Percentiles rank a stretch among this genome's conserved stretches.
These are phyloP conservation scores for Coemansia erecta DNA, from an alignment of 192 early-diverging fungal genomes.

Conservation along the genomic window DNA sequence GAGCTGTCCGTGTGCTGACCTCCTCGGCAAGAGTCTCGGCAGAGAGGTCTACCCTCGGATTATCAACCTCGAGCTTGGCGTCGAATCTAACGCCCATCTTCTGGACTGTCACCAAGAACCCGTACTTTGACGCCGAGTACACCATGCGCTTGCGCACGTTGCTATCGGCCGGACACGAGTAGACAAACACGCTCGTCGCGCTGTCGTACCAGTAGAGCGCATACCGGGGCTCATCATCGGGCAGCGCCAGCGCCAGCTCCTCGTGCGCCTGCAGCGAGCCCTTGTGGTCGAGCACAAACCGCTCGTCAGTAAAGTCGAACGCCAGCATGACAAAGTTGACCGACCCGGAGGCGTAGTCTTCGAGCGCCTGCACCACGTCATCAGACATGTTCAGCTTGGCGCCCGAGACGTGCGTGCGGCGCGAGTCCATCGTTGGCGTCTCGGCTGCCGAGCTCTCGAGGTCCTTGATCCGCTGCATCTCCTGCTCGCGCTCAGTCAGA, in stretches of 20 bases:
- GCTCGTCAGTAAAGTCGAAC: slow-evolving; percentile 56
- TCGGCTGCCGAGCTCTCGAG: slow-evolving; percentile 18
- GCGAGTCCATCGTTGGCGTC: slow-evolving; percentile 42
- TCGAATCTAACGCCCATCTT: slow-evolving; percentile 56
- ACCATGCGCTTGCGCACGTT: slow-evolving; percentile 91
- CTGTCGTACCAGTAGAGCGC: slow-evolving; percentile 41
- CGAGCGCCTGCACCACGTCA: slow-evolving; percentile 60
- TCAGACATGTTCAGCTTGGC: slow-evolving; percentile 64
- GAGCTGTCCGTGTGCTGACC: slow-evolving; percentile 16
- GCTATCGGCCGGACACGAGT: slow-evolving; percentile 76
- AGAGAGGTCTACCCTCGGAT: slow-evolving; percentile 55
- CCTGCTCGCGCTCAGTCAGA: slow-evolving; percentile 81
- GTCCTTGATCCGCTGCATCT: slow-evolving; percentile 58
- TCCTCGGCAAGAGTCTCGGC: slow-evolving; percentile 57
- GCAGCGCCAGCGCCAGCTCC: slow-evolving; percentile 55
- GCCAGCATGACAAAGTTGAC: slow-evolving; percentile 64
- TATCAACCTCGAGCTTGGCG: slow-evolving; percentile 70
- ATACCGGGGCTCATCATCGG: slow-evolving; percentile 68
- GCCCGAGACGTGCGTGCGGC: slow-evolving; percentile 65
- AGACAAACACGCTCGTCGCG: slow-evolving; percentile 65
- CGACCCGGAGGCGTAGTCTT: slow-evolving; percentile 46
- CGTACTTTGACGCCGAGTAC: slow-evolving; percentile 73
- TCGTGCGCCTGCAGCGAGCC: slow-evolving; percentile 43
- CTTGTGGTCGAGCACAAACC: slow-evolving; percentile 51
- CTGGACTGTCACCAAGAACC: slow-evolving; percentile 59